Evolutionary conservation across 2,329 filamentous ascomycete genomes (phyloP).

Genomic region (Colletotrichum echinochloae): DNA sequence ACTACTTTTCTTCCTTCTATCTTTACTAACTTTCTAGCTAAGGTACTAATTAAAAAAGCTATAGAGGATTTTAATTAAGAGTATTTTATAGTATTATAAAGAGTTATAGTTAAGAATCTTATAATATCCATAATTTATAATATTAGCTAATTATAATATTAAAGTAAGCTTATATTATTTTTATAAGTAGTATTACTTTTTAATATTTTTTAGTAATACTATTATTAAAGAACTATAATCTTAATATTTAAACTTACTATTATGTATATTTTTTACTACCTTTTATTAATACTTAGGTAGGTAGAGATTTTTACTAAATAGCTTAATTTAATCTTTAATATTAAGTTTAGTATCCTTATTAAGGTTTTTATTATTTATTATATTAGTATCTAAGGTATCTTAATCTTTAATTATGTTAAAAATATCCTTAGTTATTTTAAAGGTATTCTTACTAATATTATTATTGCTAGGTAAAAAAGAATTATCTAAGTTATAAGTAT

Average conservation of each 20-base stretch:
- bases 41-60: slow-evolving; percentile 11
- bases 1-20: slow-evolving; percentile 1
- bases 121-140: neutral
- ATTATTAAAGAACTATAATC: slow-evolving; percentile 4
- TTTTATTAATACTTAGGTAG: slow-evolving; percentile 40
- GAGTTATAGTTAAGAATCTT: neutral
- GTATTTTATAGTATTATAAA: too few species aligned
- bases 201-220: neutral
- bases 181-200: slow-evolving; percentile 6
- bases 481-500: neutral
- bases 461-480: neutral
- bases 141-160: neutral
- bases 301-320: slow-evolving; percentile 42
- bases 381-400: neutral
- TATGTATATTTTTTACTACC: neutral
- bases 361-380: neutral
- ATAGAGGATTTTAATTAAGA: neutral
- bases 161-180: neutral
- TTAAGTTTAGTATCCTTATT: slow-evolving; percentile 9
- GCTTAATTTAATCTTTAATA: slow-evolving; percentile 31
- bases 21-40: neutral
- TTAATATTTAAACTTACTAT: neutral
- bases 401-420: slow-evolving; percentile 1
- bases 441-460: neutral
- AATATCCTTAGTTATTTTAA: neutral